Percentiles rank a stretch among this genome's conserved stretches.
Conservation (phyloP, 2,329 filamentous ascomycete species). For the Ophiosphaerella narmari region DNA sequence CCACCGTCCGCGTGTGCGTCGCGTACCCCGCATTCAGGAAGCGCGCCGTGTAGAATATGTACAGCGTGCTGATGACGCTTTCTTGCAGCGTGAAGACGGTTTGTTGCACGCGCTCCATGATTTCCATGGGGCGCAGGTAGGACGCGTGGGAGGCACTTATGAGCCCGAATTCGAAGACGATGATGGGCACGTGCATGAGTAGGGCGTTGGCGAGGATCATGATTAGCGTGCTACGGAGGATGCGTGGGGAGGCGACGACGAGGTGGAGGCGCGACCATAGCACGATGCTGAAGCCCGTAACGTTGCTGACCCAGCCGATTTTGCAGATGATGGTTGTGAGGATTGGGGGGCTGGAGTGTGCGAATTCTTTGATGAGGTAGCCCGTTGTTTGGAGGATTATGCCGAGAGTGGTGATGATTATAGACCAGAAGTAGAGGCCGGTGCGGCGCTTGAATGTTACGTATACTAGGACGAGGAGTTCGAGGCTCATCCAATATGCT, state of each 20-base stretch:
- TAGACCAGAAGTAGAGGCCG: conserved; percentile 53
- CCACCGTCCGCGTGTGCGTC: conserved; percentile 4
- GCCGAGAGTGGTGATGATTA: conserved; percentile 46
- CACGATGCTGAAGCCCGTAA: conserved; percentile 62
- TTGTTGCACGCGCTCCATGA: conserved; percentile 39
- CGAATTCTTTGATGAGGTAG: conserved; percentile 50
- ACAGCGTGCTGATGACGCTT: conserved; percentile 42
- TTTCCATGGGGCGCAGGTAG: conserved; percentile 9
- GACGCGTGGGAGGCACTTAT: conserved; percentile 1
- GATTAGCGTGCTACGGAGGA: conserved; percentile 53
- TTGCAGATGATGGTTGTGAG: conserved; percentile 36
- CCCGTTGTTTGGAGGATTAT: conserved; percentile 47
- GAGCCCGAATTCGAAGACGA: conserved; percentile 38
- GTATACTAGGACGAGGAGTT: conserved; percentile 50
- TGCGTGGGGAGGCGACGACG: conserved; percentile 53
- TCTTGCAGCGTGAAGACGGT: conserved; percentile 44
- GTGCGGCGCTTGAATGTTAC: conserved; percentile 49
- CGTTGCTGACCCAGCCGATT: conserved; percentile 61
- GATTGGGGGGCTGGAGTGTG: conserved; percentile 12
- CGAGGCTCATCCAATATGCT: conserved; percentile 39
- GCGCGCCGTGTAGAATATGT: conserved; percentile 51
- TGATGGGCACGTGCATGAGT: conserved; percentile 56
- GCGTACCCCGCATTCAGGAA: conserved; percentile 46
- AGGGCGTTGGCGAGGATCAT: conserved; percentile 61
- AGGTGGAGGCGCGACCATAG: conserved; percentile 64